A percentile compares a stretch with the other conserved stretches of the same genome.
These are phyloP conservation scores for Eremothecium sinecaudum DNA, from an alignment of 1,139 yeast genomes.

Conservation along the genomic window DNA sequence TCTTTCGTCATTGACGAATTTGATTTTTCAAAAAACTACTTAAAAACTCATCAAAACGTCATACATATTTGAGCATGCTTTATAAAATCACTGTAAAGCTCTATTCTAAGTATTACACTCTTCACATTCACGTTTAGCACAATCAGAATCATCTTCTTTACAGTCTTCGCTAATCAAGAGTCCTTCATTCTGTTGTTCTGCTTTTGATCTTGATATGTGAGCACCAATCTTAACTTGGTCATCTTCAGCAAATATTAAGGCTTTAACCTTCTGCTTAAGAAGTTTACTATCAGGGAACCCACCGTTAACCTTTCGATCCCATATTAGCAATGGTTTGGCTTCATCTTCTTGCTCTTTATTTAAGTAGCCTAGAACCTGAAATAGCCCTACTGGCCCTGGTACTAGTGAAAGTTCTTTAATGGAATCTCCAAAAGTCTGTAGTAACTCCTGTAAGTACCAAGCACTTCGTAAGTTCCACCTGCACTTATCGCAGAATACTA, in stretches of 20 bases:
- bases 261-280: slow-evolving; percentile 41
- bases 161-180: no score
- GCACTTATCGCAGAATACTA: slow-evolving; percentile 52
- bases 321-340: slow-evolving; percentile 28
- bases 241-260: slow-evolving; percentile 11
- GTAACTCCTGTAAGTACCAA: slow-evolving; percentile 56
- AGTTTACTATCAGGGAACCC: slow-evolving; percentile 60
- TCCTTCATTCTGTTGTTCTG: no score
- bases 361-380: slow-evolving; percentile 35
- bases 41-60: no score
- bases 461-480: slow-evolving; percentile 60
- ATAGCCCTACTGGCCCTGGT: slow-evolving; percentile 48
- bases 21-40: no score
- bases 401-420: slow-evolving; percentile 46
- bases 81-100: no score
- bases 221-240: slow-evolving; percentile 16
- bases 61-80: no score
- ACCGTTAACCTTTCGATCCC: slow-evolving; percentile 47
- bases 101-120: no score
- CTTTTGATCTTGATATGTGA: slow-evolving; percentile 12
- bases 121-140: no score
- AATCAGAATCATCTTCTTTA: no score
- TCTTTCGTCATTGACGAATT: no score
- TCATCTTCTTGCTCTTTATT: slow-evolving; percentile 14
- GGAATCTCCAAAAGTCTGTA: slow-evolving; percentile 47